A percentile compares a stretch with the other conserved stretches of the same genome.
Evolutionary conservation across 108 stramenopile species (phyloP).

Genomic region (Conticribra weissflogii): DNA sequence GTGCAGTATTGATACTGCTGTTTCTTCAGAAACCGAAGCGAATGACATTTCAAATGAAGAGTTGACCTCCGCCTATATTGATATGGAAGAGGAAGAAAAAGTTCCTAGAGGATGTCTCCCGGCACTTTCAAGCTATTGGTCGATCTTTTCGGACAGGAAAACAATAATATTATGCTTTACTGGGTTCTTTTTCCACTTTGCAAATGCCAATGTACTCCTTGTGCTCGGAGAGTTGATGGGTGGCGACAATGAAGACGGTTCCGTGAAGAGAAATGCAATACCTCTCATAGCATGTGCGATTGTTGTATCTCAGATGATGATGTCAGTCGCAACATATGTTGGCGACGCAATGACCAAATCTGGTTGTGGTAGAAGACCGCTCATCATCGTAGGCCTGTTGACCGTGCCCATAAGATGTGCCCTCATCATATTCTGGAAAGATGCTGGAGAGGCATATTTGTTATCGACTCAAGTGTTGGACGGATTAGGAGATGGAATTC

Average conservation of each 20-base stretch:
- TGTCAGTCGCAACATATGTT: slow-evolving; percentile 73
- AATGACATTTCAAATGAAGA: slow-evolving; percentile 13
- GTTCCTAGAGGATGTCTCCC: neutral
- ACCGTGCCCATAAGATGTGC: slow-evolving; percentile 84
- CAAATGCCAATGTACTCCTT: slow-evolving; percentile 88
- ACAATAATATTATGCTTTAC: slow-evolving; percentile 75
- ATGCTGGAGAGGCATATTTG: slow-evolving; percentile 71
- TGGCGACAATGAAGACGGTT: slow-evolving; percentile 73
- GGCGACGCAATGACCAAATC: slow-evolving; percentile 65
- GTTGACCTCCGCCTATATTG: slow-evolving; percentile 18
- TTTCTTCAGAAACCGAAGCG: slow-evolving; percentile 1
- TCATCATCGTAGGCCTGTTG: slow-evolving; percentile 75
- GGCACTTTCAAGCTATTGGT: slow-evolving; percentile 66
- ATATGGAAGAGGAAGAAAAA: slow-evolving; percentile 36
- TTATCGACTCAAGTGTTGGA: slow-evolving; percentile 88
- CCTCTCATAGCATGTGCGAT: slow-evolving; percentile 88
- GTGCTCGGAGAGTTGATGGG: slow-evolving; percentile 90
- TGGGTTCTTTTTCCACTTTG: slow-evolving; percentile 91
- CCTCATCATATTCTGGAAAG: slow-evolving; percentile 83
- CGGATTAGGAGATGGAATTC: slow-evolving; percentile 84
- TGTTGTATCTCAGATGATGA: slow-evolving; percentile 79
- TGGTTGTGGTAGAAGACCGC: slow-evolving; percentile 76
- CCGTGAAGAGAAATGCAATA: slow-evolving; percentile 73
- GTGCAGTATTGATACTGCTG: neutral
- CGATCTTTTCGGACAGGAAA: slow-evolving; percentile 71